phyloP scores from a whole-genome alignment of 2,329 filamentous ascomycete species.

The Cercospora zeae-maydis region DNA sequence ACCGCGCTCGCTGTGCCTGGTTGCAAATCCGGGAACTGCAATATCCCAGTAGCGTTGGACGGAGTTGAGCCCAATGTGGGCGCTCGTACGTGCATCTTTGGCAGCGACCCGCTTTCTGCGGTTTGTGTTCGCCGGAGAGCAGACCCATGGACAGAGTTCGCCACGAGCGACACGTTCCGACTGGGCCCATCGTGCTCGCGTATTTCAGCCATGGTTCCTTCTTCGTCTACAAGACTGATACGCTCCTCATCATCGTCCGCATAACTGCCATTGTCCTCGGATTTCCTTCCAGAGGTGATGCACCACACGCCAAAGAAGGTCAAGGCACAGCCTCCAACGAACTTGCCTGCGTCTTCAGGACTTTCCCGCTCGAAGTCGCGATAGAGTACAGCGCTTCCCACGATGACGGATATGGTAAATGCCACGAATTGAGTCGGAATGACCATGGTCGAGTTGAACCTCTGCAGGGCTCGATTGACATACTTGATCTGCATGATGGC shows the following conservation, averaged over 20 bases:
- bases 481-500: slow-evolving; percentile 97
- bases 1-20: slow-evolving; percentile 32
- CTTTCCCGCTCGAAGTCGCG: slow-evolving; percentile 88
- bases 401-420: slow-evolving; percentile 92
- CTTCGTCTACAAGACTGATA: slow-evolving; percentile 43
- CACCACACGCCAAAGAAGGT: slow-evolving; percentile 97
- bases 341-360: slow-evolving; percentile 70
- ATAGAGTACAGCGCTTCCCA: slow-evolving; percentile 89
- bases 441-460: slow-evolving; percentile 95
- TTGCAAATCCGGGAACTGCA: slow-evolving; percentile 17
- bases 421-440: slow-evolving; percentile 97
- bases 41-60: not conserved
- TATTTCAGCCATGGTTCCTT: slow-evolving; percentile 32
- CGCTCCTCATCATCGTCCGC: slow-evolving; percentile 40
- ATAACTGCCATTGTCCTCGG: slow-evolving; percentile 52
- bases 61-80: slow-evolving; percentile 15
- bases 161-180: slow-evolving; percentile 16
- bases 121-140: slow-evolving; percentile 20
- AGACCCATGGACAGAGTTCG: slow-evolving; percentile 15
- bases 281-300: slow-evolving; percentile 77
- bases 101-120: slow-evolving; percentile 6
- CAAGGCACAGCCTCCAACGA: slow-evolving; percentile 82
- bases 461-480: slow-evolving; percentile 82
- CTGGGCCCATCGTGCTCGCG: slow-evolving; percentile 21
- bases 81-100: slow-evolving; percentile 6